These are phyloP conservation scores for Sugiyamaella paludigena DNA, from an alignment of 1,139 yeast species.

Conservation along the genomic window DNA sequence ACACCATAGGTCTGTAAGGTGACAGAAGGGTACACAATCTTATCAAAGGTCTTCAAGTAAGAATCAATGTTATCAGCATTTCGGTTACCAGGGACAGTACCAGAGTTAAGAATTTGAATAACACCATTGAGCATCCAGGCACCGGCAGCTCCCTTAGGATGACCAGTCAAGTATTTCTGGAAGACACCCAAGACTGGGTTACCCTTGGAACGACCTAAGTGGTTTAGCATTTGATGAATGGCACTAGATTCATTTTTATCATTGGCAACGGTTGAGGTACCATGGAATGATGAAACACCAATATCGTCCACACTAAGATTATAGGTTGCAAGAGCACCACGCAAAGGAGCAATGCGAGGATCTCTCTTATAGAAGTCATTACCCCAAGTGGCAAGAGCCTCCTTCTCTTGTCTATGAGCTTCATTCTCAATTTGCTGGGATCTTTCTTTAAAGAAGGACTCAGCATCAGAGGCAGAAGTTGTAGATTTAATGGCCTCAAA, in stretches of 20 bases:
- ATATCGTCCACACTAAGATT: slow-evolving; percentile 91
- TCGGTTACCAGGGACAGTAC: slow-evolving; percentile 97
- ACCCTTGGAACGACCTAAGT: slow-evolving; percentile 95
- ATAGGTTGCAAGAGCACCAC: slow-evolving; percentile 95
- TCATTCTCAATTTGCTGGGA: slow-evolving; percentile 84
- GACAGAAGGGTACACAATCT: slow-evolving; percentile 91
- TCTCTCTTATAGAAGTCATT: slow-evolving; percentile 88
- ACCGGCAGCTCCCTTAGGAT: slow-evolving; percentile 99
- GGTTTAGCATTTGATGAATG: slow-evolving; percentile 86
- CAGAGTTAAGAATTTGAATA: slow-evolving; percentile 85
- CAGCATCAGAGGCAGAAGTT: slow-evolving; percentile 42
- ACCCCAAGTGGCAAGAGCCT: slow-evolving; percentile 94
- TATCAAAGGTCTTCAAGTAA: slow-evolving; percentile 74
- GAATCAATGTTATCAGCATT: slow-evolving; percentile 96
- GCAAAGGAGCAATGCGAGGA: slow-evolving; percentile 92
- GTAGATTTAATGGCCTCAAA: slow-evolving; percentile 52
- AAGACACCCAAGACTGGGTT: slow-evolving; percentile 96
- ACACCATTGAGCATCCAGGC: slow-evolving; percentile 99
- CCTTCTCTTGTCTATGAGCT: slow-evolving; percentile 78
- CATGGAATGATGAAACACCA: slow-evolving; percentile 99
- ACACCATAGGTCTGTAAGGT: slow-evolving; percentile 93
- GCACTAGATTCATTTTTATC: slow-evolving; percentile 97
- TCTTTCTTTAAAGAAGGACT: slow-evolving; percentile 71
- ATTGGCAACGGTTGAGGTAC: slow-evolving; percentile 96
- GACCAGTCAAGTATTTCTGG: slow-evolving; percentile 99